Base-by-base conservation (phyloP, 225 moss, liverwort and hornwort genomes). In the Straminergon stramineum region DNA sequence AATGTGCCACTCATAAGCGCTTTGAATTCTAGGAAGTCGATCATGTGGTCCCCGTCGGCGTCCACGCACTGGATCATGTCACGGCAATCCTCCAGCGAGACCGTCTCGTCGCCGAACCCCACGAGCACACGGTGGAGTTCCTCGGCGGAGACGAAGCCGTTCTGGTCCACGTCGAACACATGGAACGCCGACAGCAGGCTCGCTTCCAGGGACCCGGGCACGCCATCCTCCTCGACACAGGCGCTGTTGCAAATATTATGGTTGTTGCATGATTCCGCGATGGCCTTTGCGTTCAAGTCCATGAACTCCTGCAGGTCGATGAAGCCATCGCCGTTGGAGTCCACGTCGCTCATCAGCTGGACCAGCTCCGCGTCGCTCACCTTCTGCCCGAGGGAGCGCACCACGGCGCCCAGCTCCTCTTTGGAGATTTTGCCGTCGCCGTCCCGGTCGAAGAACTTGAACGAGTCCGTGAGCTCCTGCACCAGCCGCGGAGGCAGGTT, bases 271-370 rank as follows among this genome's bases (percentile, higher is more conserved):
- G 48, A 91, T 10, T 77, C 91, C 45, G 81, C 52, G 71, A 91
- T 91, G 13, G 90, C 94, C 39, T 68, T 84, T 39, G 92, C 89
- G 90, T 97, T 95, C 86, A 96, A 73, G 51, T 95, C 90, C 52
- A 97, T 93, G 53, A 97, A 97, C 88, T 97, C 97, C 53, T 95
- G 91, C 14, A 97, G 70, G 87, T 95, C 93, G 81, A 97, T 94
- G 68, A 84, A 91, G 10, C 96, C 96, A 43, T 96, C 95, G 26
- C 95, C 95, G 67, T 97, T 92, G 22, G 85, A 90, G 77, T 97
- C 96, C 75, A 95, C 96, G 9, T 91, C 95, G 45, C 83, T 90
- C 67, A 97, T 94, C 91, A 97, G 91, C 78, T 87, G 90, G 76
- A 37, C 86, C 27, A 97, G 88, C 9, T 95, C 95, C 57, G 91